Percentiles rank a stretch among this genome's conserved stretches.
Conservation (phyloP, 768 basidiomycete species). For the Crassisporium funariophilum region DNA sequence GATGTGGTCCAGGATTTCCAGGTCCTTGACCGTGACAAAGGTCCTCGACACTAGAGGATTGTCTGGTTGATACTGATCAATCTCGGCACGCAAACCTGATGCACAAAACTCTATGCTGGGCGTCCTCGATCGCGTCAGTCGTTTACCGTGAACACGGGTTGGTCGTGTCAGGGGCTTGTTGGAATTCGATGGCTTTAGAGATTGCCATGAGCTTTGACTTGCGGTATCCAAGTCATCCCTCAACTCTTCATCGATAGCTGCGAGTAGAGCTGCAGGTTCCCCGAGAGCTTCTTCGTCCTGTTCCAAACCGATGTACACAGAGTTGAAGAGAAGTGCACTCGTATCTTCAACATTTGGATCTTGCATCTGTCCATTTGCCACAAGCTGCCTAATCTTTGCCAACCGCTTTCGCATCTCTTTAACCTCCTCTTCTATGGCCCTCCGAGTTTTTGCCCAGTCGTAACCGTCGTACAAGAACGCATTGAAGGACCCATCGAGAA, state of each 20-base stretch:
- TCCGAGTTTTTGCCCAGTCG: slow-evolving; percentile 88
- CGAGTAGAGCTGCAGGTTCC: slow-evolving; percentile 77
- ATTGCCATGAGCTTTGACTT: slow-evolving; percentile 90
- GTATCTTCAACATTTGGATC: slow-evolving; percentile 76
- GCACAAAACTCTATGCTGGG: slow-evolving; percentile 86
- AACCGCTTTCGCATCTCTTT: slow-evolving; percentile 86
- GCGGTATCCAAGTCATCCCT: slow-evolving; percentile 73
- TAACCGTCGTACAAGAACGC: slow-evolving; percentile 91
- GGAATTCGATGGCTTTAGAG: slow-evolving; percentile 57
- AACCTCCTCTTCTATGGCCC: slow-evolving; percentile 83
- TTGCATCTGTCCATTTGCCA: slow-evolving; percentile 86
- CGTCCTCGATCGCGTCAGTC: slow-evolving; percentile 69
- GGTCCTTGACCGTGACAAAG: slow-evolving; percentile 64
- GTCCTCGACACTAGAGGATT: slow-evolving; percentile 64
- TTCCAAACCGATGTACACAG: slow-evolving; percentile 89
- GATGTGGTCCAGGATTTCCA: slow-evolving; percentile 96
- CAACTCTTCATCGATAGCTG: slow-evolving; percentile 92
- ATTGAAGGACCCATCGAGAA: slow-evolving; percentile 63
- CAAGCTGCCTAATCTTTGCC: slow-evolving; percentile 87
- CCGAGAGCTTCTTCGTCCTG: slow-evolving; percentile 66
- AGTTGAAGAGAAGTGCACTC: slow-evolving; percentile 86
- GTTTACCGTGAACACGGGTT: slow-evolving; percentile 53
- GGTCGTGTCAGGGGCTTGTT: slow-evolving; percentile 44
- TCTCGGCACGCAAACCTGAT: slow-evolving; percentile 60
- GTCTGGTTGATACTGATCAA: slow-evolving; percentile 63